Percentiles rank a stretch among this genome's conserved stretches.
These are phyloP conservation scores for Circinella minor DNA, from an alignment of 371 early-diverging fungal species.

Conservation along the genomic window DNA sequence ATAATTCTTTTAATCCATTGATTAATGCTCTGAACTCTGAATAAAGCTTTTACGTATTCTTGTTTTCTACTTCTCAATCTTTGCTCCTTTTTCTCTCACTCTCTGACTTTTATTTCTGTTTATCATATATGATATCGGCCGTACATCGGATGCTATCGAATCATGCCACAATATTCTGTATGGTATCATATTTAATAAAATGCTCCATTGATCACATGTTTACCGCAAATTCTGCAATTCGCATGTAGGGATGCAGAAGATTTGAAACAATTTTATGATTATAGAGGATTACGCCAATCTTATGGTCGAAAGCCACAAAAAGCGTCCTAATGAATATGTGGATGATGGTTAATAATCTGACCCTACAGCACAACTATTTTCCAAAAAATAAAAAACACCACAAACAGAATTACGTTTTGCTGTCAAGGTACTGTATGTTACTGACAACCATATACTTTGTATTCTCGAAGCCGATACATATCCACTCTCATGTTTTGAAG, in stretches of 20 bases:
- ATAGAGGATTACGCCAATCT: not conserved
- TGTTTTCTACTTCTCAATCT: too few species aligned
- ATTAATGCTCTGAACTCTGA: too few species aligned
- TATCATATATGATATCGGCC: too few species aligned
- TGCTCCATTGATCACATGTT: not conserved
- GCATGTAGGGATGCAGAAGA: not conserved
- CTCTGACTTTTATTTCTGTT: too few species aligned
- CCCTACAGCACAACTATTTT: not conserved
- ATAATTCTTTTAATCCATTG: too few species aligned
- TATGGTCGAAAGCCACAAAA: not conserved
- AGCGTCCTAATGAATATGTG: not conserved
- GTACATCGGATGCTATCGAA: conserved; percentile 8
- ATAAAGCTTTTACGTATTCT: too few species aligned
- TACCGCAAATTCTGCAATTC: not conserved
- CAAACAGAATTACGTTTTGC: not conserved
- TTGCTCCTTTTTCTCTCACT: too few species aligned
- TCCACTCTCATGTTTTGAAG: not conserved
- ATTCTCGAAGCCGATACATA: not conserved
- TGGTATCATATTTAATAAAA: not conserved
- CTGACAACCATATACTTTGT: not conserved
- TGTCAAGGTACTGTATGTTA: not conserved
- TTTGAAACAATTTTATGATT: not conserved
- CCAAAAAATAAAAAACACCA: not conserved
- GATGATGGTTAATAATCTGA: not conserved
- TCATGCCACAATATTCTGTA: conserved; percentile 5